These are phyloP conservation scores for Ceratobasidium sp. DNA, from an alignment of 1,284 basidiomycete species.

Conservation along the genomic window DNA sequence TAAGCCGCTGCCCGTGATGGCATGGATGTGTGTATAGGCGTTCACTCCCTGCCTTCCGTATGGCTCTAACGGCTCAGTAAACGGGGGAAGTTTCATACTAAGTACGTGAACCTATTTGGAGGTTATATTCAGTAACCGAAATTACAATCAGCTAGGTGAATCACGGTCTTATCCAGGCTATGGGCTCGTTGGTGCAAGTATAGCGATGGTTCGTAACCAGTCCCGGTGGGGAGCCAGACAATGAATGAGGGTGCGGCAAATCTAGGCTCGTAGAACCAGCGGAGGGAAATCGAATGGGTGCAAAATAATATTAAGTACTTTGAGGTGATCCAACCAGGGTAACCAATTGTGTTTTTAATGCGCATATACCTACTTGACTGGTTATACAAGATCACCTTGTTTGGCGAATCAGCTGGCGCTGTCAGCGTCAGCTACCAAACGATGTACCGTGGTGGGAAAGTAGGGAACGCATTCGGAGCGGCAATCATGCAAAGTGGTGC, in stretches of 20 bases:
- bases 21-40: conserved; percentile 35
- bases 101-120: conserved; percentile 4
- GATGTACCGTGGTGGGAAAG: conserved; percentile 2
- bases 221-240: conserved; percentile 7
- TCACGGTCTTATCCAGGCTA: conserved; percentile 6
- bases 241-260: conserved; percentile 39
- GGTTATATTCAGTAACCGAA: neutral
- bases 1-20: conserved; percentile 26
- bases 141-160: neutral
- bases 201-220: conserved; percentile 6
- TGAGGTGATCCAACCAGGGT: conserved; percentile 53
- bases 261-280: conserved; percentile 52
- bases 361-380: neutral
- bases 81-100: conserved; percentile 21
- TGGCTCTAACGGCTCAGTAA: neutral
- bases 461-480: conserved; percentile 6
- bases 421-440: conserved; percentile 28
- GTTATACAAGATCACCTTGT: conserved; percentile 16
- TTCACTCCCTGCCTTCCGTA: neutral
- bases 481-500: conserved; percentile 32
- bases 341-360: neutral
- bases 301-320: conserved; percentile 54
- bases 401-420: conserved; percentile 22
- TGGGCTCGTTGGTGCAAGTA: conserved; percentile 16
- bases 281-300: conserved; percentile 56